Evolutionary conservation across 2,329 filamentous ascomycete species (phyloP).

Genomic region (Pezicula carpinea): DNA sequence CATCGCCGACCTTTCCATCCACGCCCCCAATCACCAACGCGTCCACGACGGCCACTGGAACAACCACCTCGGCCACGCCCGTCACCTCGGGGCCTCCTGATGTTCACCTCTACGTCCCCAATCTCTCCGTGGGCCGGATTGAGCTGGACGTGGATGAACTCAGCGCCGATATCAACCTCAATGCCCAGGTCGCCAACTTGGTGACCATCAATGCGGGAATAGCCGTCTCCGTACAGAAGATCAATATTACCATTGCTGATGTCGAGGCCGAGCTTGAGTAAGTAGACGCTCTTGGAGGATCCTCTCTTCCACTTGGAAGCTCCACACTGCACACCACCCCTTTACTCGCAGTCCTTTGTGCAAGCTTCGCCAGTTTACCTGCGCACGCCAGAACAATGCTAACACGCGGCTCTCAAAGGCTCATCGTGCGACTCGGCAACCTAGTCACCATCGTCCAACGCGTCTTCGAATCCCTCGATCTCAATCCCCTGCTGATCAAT

Average conservation of each 20-base stretch:
- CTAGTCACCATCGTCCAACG: slow-evolving; percentile 58
- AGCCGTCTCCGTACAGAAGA: slow-evolving; percentile 38
- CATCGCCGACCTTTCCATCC: background rate
- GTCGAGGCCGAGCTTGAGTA: slow-evolving; percentile 52
- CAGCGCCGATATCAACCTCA: slow-evolving; percentile 54
- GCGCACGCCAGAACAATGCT: no score
- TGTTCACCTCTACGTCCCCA: slow-evolving; percentile 52
- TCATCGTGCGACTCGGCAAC: slow-evolving; percentile 55
- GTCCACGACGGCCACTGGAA: background rate
- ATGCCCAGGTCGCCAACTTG: slow-evolving; percentile 53
- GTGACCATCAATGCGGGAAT: slow-evolving; percentile 48
- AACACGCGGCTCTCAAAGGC: slow-evolving; percentile 7
- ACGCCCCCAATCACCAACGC: background rate
- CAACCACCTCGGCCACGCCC: slow-evolving; percentile 13
- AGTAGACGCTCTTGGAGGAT: no score
- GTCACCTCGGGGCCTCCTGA: slow-evolving; percentile 42
- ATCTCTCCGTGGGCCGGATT: slow-evolving; percentile 53
- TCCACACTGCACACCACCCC: no score
- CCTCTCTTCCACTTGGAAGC: no score
- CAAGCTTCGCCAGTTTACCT: no score
- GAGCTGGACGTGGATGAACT: slow-evolving; percentile 57
- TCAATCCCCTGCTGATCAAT: slow-evolving; percentile 56
- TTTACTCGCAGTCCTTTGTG: no score
- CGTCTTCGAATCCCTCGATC: slow-evolving; percentile 52
- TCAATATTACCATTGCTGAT: slow-evolving; percentile 59